These are phyloP conservation scores for Trypanosoma mega DNA, from an alignment of 208 protist species.

Conservation along the genomic window DNA sequence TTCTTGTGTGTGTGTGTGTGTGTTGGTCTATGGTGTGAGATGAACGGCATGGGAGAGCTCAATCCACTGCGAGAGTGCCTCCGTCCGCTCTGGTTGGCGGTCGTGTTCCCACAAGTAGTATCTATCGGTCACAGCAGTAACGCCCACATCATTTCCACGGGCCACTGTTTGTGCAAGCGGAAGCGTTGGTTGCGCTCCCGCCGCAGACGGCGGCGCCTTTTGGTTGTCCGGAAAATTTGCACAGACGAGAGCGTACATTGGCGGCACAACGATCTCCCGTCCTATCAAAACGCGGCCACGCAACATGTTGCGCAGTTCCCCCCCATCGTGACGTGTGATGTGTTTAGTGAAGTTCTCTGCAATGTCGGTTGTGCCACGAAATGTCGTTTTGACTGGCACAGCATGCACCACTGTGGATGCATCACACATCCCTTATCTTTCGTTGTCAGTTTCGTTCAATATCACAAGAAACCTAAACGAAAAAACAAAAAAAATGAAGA, in stretches of 20 bases:
- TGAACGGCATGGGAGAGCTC: constrained; percentile 46
- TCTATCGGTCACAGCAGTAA: constrained; percentile 21
- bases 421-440: background rate
- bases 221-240: constrained; percentile 11
- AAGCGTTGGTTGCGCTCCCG: background rate
- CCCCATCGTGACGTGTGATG: constrained; percentile 32
- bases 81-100: constrained; percentile 24
- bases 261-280: constrained; percentile 18
- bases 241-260: constrained; percentile 18
- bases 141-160: constrained; percentile 17
- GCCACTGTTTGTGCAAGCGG: constrained; percentile 16
- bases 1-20: background rate
- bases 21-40: background rate
- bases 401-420: constrained; percentile 40
- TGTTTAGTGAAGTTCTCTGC: constrained; percentile 51
- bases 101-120: constrained; percentile 72
- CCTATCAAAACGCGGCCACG: constrained; percentile 31
- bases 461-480: background rate
- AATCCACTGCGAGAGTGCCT: constrained; percentile 51
- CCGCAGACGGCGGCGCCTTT: background rate
- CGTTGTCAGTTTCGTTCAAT: background rate
- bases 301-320: constrained; percentile 21
- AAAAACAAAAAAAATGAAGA: background rate
- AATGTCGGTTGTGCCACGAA: constrained; percentile 72
- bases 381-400: constrained; percentile 62